Evolutionary conservation across 352 stramenopile genomes (phyloP).

Genomic region (Phytophthora colocasiae): DNA sequence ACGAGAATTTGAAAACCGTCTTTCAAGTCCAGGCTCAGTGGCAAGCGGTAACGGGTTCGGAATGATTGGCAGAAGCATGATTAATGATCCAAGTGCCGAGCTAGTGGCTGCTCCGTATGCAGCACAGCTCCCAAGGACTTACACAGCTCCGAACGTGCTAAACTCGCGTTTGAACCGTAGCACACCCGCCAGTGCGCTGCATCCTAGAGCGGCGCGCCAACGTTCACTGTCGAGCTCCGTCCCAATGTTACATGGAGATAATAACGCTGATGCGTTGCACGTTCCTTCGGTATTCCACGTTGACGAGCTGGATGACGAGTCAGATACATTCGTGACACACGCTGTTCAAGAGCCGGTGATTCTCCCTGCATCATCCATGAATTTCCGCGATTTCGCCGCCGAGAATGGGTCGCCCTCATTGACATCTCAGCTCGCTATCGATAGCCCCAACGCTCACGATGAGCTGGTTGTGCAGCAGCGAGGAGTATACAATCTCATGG

Average conservation of each 20-base stretch:
- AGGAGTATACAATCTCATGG: slow-evolving; percentile 41
- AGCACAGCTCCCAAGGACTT: slow-evolving; percentile 33
- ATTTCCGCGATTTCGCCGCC: slow-evolving; percentile 37
- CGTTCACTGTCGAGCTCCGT: slow-evolving; percentile 36
- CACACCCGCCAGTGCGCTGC: slow-evolving; percentile 6
- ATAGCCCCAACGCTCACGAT: slow-evolving; percentile 8
- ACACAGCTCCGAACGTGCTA: slow-evolving; percentile 45
- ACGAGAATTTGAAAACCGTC: slow-evolving; percentile 19
- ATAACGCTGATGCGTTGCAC: slow-evolving; percentile 8
- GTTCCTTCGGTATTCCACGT: slow-evolving; percentile 19
- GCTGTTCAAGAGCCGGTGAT: slow-evolving; percentile 25
- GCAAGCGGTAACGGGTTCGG: slow-evolving; percentile 49
- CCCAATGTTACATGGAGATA: slow-evolving; percentile 21
- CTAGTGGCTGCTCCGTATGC: slow-evolving; percentile 41
- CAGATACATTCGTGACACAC: slow-evolving; percentile 33
- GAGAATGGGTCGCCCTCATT: slow-evolving; percentile 40
- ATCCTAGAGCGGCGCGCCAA: slow-evolving; percentile 30
- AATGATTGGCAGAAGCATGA: slow-evolving; percentile 25
- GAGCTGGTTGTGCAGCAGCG: slow-evolving; percentile 17
- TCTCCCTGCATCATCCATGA: slow-evolving; percentile 27
- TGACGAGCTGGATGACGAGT: slow-evolving; percentile 33
- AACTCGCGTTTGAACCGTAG: slow-evolving; percentile 39
- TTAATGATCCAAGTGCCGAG: slow-evolving; percentile 60
- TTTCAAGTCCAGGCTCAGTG: slow-evolving; percentile 31
- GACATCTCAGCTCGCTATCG: slow-evolving; percentile 34